Percentiles rank a stretch among this genome's conserved stretches.
These are phyloP conservation scores for Phoenix dactylifera DNA, from an alignment of 176 grass and related monocot genomes.

Conservation along the genomic window DNA sequence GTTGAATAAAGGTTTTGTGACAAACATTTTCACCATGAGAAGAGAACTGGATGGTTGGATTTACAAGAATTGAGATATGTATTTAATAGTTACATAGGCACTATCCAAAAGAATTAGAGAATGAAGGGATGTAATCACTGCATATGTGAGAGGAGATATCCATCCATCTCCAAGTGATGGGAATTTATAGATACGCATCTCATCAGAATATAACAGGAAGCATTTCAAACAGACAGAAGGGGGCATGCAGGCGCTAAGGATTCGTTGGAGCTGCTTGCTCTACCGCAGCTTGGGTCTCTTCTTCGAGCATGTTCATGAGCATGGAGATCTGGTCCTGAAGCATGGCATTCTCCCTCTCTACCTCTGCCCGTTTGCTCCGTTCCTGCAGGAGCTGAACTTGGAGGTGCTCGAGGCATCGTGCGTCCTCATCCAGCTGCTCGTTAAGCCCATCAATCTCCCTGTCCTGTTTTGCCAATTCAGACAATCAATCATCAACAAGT, in stretches of 20 bases:
- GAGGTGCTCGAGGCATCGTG: constrained; percentile 66
- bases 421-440: constrained; percentile 89
- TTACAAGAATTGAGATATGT: too few relatives aligned
- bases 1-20: too few relatives aligned
- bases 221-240: background rate
- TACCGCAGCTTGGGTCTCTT: constrained; percentile 38
- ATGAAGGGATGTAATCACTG: too few relatives aligned
- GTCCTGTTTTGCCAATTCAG: constrained; percentile 43
- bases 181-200: too few relatives aligned
- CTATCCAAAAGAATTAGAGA: too few relatives aligned
- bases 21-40: too few relatives aligned
- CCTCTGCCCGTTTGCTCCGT: constrained; percentile 64
- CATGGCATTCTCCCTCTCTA: constrained; percentile 72
- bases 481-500: constrained; percentile 1
- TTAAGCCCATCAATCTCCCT: constrained; percentile 85
- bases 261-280: constrained; percentile 24
- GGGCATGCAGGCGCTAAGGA: constrained; percentile 3
- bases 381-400: constrained; percentile 71
- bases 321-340: constrained; percentile 78
- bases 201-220: too few relatives aligned
- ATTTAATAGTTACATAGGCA: too few relatives aligned
- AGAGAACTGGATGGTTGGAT: too few relatives aligned
- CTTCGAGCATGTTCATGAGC: constrained; percentile 68
- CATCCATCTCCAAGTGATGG: too few relatives aligned
- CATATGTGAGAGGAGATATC: too few relatives aligned